Conservation (phyloP, 768 basidiomycete genomes). For the Cyclocybe aegerita region DNA sequence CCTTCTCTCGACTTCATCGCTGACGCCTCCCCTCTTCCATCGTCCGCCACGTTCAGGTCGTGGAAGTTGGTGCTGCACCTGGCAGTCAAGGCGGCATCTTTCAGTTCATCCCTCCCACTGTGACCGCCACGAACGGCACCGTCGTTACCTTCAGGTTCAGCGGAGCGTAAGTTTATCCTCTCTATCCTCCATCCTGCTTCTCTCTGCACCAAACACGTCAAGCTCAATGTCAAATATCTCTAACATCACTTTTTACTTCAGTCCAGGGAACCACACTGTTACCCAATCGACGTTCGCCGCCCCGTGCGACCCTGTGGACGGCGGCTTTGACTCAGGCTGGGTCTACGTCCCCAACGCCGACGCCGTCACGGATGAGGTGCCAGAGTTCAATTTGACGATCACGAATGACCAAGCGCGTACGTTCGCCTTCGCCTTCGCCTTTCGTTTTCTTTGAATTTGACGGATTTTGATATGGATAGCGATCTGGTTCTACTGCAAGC, state of each 20-base stretch:
- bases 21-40: background rate
- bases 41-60: slow-evolving; percentile 9
- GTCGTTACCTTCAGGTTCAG: slow-evolving; percentile 50
- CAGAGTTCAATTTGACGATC: slow-evolving; percentile 51
- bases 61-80: slow-evolving; percentile 38
- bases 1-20: background rate
- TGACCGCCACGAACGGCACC: slow-evolving; percentile 43
- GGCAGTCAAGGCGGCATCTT: slow-evolving; percentile 33
- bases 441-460: no score
- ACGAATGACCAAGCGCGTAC: slow-evolving; percentile 44
- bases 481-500: slow-evolving; percentile 63
- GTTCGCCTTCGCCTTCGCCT: no score
- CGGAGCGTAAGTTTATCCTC: slow-evolving; percentile 34
- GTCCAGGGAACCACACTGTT: slow-evolving; percentile 53
- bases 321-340: slow-evolving; percentile 60
- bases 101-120: slow-evolving; percentile 42
- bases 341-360: slow-evolving; percentile 34
- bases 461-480: slow-evolving; percentile 30
- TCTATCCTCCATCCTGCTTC: no score
- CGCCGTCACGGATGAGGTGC: slow-evolving; percentile 18
- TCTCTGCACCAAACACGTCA: no score
- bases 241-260: slow-evolving; percentile 17
- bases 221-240: no score
- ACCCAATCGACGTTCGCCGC: slow-evolving; percentile 47
- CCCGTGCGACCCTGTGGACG: slow-evolving; percentile 42